Base-by-base conservation (phyloP, 2,329 filamentous ascomycete genomes). In the Zasmidium angulare region DNA sequence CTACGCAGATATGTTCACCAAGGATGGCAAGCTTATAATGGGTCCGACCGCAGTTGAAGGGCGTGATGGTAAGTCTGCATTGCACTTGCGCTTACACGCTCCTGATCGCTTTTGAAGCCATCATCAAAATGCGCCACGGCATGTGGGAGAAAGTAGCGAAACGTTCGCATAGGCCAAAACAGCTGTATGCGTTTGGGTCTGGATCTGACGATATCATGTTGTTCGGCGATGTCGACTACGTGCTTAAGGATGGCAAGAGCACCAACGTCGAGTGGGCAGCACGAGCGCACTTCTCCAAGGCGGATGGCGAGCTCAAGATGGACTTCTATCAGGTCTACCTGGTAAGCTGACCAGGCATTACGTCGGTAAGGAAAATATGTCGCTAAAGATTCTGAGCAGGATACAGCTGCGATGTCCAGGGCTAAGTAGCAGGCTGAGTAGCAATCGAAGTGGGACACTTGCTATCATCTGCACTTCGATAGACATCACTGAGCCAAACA, bases 301-400 rank as follows among this genome's bases (percentile, higher is more conserved):
- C 76, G 48, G 78, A 81, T 49, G 84, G 81, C 2, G 78, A 77
- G 63, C 81, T 85, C 68, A 83, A 78, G 71, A 77, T 83, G 75
- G 72, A 76, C 26, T 81, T 79, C 62, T 84, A 84, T 69, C 81
- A 84, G 68, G 81, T 84, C 4, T 84, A 83, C 66, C 61, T 84
- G 64, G 81, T 82, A 61, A 74, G 79, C 74, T n/a, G 17, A 19
- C 36, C 17, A 14, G 31, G 31, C 54, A 6, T 29, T 29, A 11
- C 26, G 4, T 11, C 4, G 26, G 26, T 29, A 4, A 11, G 11
- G 26, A 29, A 29, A 4, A 11, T 29, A 29, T 29, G 26, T n/a
- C 6, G 31, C 40, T 55, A 20, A 46, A 2, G 19, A 3, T 20
- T n/a, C 20, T 7, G n/a, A 11, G 4, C 24, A 55, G 52, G 52